phyloP scores from a whole-genome alignment of 2,329 filamentous ascomycete species.

The Aspergillus sp. region DNA sequence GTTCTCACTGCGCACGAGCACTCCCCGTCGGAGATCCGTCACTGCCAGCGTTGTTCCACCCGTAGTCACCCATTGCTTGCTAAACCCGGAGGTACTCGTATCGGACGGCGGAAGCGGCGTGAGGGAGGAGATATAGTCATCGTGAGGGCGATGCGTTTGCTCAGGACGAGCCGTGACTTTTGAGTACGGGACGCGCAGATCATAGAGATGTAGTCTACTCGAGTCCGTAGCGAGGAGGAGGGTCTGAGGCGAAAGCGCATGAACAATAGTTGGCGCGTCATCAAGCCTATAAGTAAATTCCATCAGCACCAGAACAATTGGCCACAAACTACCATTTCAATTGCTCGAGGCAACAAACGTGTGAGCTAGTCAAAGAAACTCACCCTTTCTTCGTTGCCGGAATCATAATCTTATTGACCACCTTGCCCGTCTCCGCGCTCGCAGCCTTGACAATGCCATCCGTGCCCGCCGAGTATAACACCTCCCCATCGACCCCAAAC shows the following conservation, averaged over 20 bases:
- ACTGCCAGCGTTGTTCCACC: constrained; percentile 89
- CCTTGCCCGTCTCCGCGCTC: constrained; percentile 63
- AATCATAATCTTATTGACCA: constrained; percentile 80
- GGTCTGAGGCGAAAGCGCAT: constrained; percentile 83
- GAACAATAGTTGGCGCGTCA: constrained; percentile 80
- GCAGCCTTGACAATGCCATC: constrained; percentile 68
- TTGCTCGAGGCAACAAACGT: neutral
- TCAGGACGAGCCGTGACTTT: constrained; percentile 67
- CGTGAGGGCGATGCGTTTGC: constrained; percentile 83
- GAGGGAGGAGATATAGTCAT: constrained; percentile 89
- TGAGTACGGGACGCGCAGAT: constrained; percentile 67
- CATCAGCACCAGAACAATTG: neutral
- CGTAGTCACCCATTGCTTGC: constrained; percentile 94
- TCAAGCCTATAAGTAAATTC: constrained; percentile 40
- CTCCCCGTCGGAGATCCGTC: constrained; percentile 83
- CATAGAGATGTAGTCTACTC: constrained; percentile 84
- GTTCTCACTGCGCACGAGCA: constrained; percentile 87
- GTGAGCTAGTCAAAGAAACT: constrained; percentile 25
- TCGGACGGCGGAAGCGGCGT: constrained; percentile 79
- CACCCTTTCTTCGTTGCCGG: constrained; percentile 56
- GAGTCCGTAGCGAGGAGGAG: constrained; percentile 90
- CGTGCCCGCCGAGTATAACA: constrained; percentile 65
- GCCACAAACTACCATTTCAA: neutral
- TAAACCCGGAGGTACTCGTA: constrained; percentile 82
- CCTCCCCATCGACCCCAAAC: constrained; percentile 77